Evolutionary conservation across 805 yeast genomes (phyloP).

Genomic region (Candida ovalis): DNA sequence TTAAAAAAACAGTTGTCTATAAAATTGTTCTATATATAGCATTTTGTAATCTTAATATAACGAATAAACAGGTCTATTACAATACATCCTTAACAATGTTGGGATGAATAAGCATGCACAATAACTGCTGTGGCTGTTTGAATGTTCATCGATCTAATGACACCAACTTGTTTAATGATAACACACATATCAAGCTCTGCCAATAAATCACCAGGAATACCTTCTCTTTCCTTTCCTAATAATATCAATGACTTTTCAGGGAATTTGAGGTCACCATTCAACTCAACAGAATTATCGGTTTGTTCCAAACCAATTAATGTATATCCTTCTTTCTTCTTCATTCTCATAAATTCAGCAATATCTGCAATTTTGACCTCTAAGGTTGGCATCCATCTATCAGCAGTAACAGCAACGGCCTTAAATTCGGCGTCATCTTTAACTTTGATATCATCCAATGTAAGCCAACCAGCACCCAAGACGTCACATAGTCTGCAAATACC

Average conservation of each 20-base stretch:
- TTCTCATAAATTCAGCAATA: constrained; percentile 53
- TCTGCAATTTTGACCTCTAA: constrained; percentile 59
- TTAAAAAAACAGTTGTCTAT: neutral
- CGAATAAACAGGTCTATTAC: neutral
- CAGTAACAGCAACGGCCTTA: constrained; percentile 87
- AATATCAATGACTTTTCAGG: constrained; percentile 77
- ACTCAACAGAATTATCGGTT: constrained; percentile 80
- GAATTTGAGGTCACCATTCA: constrained; percentile 60
- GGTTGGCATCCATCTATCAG: constrained; percentile 96
- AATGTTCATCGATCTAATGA: constrained; percentile 91
- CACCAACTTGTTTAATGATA: constrained; percentile 89
- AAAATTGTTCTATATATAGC: neutral
- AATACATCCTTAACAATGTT: constrained; percentile 42
- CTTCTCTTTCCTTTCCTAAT: constrained; percentile 85
- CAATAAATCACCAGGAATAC: constrained; percentile 81
- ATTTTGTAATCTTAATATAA: neutral
- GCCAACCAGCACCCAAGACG: constrained; percentile 81
- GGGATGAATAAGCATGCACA: constrained; percentile 82
- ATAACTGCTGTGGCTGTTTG: constrained; percentile 96
- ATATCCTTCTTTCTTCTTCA: constrained; percentile 71
- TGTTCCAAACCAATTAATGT: constrained; percentile 89
- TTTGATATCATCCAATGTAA: constrained; percentile 69
- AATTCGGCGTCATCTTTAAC: constrained; percentile 67
- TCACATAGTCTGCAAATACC: constrained; percentile 93
- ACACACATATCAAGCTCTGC: constrained; percentile 83